These are phyloP conservation scores for Cytospora piceae DNA, from an alignment of 2,329 filamentous ascomycete genomes.

Conservation along the genomic window DNA sequence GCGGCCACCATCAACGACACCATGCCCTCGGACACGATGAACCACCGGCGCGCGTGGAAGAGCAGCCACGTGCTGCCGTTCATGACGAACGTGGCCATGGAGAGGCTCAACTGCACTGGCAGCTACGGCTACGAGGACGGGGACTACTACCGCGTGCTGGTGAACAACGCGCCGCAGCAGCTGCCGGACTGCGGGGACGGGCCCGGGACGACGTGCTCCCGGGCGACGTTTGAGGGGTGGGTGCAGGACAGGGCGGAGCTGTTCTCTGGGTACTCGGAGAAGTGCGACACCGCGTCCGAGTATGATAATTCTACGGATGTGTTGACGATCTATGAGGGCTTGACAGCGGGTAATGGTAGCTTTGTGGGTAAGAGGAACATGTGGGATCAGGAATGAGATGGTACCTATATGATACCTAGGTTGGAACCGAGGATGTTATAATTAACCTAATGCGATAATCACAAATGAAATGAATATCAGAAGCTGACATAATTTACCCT, in stretches of 20 bases:
- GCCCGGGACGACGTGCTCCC: slow-evolving; percentile 49
- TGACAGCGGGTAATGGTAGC: slow-evolving; percentile 36
- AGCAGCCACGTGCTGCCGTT: slow-evolving; percentile 67
- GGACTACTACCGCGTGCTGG: slow-evolving; percentile 52
- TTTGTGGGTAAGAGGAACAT: slow-evolving; percentile 36
- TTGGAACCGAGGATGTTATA: background rate
- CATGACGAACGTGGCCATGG: slow-evolving; percentile 67
- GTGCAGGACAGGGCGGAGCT: slow-evolving; percentile 43
- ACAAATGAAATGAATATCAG: background rate
- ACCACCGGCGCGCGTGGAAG: slow-evolving; percentile 66
- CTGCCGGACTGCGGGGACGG: slow-evolving; percentile 48
- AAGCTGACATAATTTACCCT: no score
- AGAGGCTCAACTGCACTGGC: slow-evolving; percentile 64
- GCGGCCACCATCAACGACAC: slow-evolving; percentile 60
- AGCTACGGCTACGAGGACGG: slow-evolving; percentile 58
- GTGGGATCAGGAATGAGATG: slow-evolving; percentile 23
- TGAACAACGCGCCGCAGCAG: slow-evolving; percentile 49
- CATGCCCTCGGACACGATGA: slow-evolving; percentile 66
- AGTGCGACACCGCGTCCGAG: slow-evolving; percentile 40
- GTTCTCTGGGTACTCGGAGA: slow-evolving; percentile 47
- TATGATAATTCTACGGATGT: slow-evolving; percentile 43
- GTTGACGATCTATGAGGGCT: slow-evolving; percentile 40
- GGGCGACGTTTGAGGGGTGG: slow-evolving; percentile 44
- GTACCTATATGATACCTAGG: background rate
- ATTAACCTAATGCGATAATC: background rate